Evolutionary conservation across 495 filamentous ascomycete genomes (phyloP), one percentile per base, ranked within the genome.

Genomic region (Penicillium longicatenatum): DNA sequence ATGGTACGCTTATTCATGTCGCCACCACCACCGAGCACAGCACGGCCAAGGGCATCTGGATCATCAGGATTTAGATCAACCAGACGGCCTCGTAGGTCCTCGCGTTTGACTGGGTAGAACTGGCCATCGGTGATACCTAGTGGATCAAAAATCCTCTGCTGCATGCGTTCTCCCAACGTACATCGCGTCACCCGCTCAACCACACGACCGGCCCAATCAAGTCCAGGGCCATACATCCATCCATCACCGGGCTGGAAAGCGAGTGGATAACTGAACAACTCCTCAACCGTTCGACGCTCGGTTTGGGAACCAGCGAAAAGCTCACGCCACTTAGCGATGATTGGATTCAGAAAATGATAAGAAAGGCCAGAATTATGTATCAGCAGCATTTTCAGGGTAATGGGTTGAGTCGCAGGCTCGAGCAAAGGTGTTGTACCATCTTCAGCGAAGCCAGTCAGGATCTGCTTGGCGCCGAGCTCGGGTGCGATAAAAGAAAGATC

Each of bases 191-290:
- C 68, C 1, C 73, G 64, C 44, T 77, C 71, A 6, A 85, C 65
- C 1, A 79, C 53, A 1, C 69, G 64, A 8, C 82, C 78, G 0
- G 79, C 79, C 80, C 81, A 84, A 61, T 85, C 81, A 1, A 82
- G 61, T n/a, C 76, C 69, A 1, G 66, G 55, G 3, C 80, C 73
- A 55, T 84, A 86, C 46, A 68, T 62, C 82, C 75, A 86, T 16
- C 67, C 64, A 3, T 66, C 66, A 2, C 82, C 82, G 1, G 82
- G 82, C 30, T 83, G 74, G 59, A 75, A 81, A 12, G 68, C 41
- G 6, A 83, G 71, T 9, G 81, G 80, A 29, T 59, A 59, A 17
- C 43, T 41, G 57, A 63, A 76, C 7, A 64, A 59, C 19, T 74
- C 70, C 22, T 63, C 63, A 17, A 74, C 61, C 0, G 37, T 47